Base-by-base conservation (phyloP, 169 alveolate species). In the Theileria annulata region DNA sequence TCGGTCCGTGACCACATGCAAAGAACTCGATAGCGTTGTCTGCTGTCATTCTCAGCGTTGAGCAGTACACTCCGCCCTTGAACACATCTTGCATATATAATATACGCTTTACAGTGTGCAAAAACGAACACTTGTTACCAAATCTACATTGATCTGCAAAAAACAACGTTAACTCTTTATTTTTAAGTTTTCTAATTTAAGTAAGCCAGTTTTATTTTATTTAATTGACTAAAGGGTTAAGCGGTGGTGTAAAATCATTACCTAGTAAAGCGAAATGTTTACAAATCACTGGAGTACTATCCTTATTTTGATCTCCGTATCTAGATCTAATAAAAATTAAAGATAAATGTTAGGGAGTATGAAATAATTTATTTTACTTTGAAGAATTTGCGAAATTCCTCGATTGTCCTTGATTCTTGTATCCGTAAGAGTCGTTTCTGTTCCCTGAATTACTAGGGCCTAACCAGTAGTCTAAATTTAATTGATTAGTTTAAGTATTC, bases 81-180 rank as follows among this genome's bases (percentile, higher is more conserved):
- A 76, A 72, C 27, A 77, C 75, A 33, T 84, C 90, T 6, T 17
- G 54, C 56, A 84, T 58, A 42, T 23, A 37, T 49, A 70, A 51
- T 0, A 84, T 59, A 2, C 90, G 48, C 71, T 58, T 64, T 28
- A 84, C 48, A 28, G 71, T 31, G 75, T 84, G 90, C 12, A 47
- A 42, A 69, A 77, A 77, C 47, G 79, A 58, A 54, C 90, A 84
- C 58, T 76, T 77, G 68, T 67, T 56, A 19, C 90, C 90, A 35
- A 71, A 84, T 25, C 90, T 80, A 27, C 90, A 84, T n/a, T 60
- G 86, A 21, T 84, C 90, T 77, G 82, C 0, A n/a, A n/a, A 30
- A 30, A 30, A 27, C 33, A 56, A 56, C 3, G 71, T 28, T 58
- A 23, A 27, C 9, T 25, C 27, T 17, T 6, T 5, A 4, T 0